Base-by-base conservation (phyloP, 129 eudicot species). In the Escallonia herrerae region DNA sequence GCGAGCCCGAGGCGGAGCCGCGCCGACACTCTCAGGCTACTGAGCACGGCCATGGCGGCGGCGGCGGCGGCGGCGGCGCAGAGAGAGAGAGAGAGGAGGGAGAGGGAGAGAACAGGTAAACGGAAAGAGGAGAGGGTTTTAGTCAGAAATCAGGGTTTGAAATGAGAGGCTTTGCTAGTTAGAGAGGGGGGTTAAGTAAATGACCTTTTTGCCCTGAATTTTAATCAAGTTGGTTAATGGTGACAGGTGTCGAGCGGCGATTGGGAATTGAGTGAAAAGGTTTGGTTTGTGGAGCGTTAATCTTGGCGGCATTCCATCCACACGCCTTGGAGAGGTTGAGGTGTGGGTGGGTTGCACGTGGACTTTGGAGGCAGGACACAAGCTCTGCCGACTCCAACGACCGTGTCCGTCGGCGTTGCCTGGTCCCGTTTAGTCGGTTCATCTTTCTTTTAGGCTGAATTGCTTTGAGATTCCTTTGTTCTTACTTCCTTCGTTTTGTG, bases 1-100 rank as follows among this genome's bases (percentile, higher is more conserved):
- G 12, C 75, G 52, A 40, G 69, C 33, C 63, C 64, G 43, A 78
- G 39, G 43, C 66, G 72, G 59, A 50, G 74, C 14, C 79, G 73
- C 37, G 64, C 72, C 3, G 84, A 83, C 39, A 42, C 69, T 70
- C 77, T 76, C 43, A 86, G 79, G 69, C 84, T 86, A 72, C 84
- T 48, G 14, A 84, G 66, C 62, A 72, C 68, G 65, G 90, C 81
- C 97, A 91, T 91, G 74, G 79, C 89, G 82, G 84, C 83, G n/a
- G n/a, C n/a, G 74, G 79, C 89, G 74, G 79, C 89, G 74, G 79
- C 89, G 74, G 79, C 89, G 75, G 67, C 9, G 59, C 33, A 12
- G 1, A 70, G 59, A 71, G 78, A 61, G 61, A 52, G 64, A 48
- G 60, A 14, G 64, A 43, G 59, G 7, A n/a, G n/a, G n/a, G n/a